Conservation (phyloP, 208 protist species). For the Balamuthia mandrillaris region DNA sequence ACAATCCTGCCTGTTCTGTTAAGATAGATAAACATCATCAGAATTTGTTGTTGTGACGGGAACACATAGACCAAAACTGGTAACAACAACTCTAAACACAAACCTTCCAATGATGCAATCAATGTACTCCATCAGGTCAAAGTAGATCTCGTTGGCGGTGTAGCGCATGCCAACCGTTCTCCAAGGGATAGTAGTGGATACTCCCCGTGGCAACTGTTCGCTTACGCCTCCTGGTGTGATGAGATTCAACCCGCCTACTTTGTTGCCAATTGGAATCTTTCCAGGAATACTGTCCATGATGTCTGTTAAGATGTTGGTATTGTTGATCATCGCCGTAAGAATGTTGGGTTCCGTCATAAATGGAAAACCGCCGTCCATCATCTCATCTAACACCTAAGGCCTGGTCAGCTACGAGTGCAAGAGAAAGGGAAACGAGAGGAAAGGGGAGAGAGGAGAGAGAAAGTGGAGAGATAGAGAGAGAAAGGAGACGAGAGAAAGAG, state of each 20-base stretch:
- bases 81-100: too few species aligned
- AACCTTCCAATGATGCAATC: constrained; percentile 65
- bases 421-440: not conserved
- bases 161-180: constrained; percentile 67
- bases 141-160: constrained; percentile 74
- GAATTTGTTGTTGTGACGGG: too few species aligned
- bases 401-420: not conserved
- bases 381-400: constrained; percentile 68
- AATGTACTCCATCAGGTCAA: constrained; percentile 71
- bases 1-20: too few species aligned
- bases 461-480: not conserved
- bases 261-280: not conserved
- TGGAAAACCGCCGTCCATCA: constrained; percentile 79
- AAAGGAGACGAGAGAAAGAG: too few species aligned
- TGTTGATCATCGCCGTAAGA: constrained; percentile 68
- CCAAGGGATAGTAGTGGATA: constrained; percentile 58
- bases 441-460: not conserved
- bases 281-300: constrained; percentile 3
- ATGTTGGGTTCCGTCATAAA: constrained; percentile 77
- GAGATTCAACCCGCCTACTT: not conserved
- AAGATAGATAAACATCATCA: too few species aligned
- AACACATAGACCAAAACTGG: too few species aligned
- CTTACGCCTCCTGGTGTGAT: not conserved
- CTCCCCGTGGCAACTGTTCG: not conserved
- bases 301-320: constrained; percentile 37